phyloP scores from a whole-genome alignment of 2,329 filamentous ascomycete species.

The Thelonectria olida region DNA sequence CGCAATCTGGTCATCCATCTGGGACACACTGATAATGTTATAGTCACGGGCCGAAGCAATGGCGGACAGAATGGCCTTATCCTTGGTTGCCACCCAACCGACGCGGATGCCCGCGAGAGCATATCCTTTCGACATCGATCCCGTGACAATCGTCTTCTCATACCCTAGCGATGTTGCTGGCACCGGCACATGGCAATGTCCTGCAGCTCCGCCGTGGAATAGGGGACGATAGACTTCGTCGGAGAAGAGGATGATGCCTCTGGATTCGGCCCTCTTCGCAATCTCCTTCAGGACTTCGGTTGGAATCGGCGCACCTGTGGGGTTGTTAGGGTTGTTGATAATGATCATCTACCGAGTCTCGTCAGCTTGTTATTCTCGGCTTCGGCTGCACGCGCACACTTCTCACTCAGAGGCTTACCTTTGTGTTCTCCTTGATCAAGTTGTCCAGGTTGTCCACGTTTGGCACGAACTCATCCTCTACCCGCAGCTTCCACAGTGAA shows the following conservation, averaged over 20 bases:
- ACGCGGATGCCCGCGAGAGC: constrained; percentile 82
- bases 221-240: constrained; percentile 89
- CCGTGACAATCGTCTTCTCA: constrained; percentile 73
- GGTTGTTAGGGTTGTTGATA: constrained; percentile 81
- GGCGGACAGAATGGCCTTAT: constrained; percentile 67
- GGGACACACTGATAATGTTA: constrained; percentile 87
- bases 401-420: constrained; percentile 56
- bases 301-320: constrained; percentile 77
- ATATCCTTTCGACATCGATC: constrained; percentile 88
- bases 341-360: constrained; percentile 52
- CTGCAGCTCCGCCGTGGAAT: constrained; percentile 71
- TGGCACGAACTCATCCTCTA: constrained; percentile 72
- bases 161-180: constrained; percentile 75
- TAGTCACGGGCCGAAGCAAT: constrained; percentile 77
- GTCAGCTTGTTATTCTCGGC: constrained; percentile 1
- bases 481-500: constrained; percentile 76
- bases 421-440: constrained; percentile 75
- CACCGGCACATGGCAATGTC: constrained; percentile 67
- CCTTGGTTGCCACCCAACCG: constrained; percentile 82
- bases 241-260: constrained; percentile 72
- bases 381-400: not conserved
- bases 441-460: constrained; percentile 71
- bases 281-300: constrained; percentile 68
- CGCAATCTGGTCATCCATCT: constrained; percentile 82
- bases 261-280: constrained; percentile 68